These are phyloP conservation scores for Niveomyces coronatus DNA, from an alignment of 2,329 filamentous ascomycete species.

Conservation along the genomic window DNA sequence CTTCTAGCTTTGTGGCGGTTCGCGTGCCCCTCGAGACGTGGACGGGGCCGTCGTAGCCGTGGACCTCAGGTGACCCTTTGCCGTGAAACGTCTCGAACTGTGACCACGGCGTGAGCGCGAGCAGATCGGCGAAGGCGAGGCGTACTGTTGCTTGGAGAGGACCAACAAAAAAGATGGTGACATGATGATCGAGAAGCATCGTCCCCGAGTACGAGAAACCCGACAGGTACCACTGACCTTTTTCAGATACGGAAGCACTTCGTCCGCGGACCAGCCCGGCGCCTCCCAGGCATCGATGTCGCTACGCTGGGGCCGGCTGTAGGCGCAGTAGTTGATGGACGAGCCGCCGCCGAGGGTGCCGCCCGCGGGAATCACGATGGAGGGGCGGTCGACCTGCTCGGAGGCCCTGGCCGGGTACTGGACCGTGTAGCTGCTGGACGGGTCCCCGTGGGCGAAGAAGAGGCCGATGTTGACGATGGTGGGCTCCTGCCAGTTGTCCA, in stretches of 20 bases:
- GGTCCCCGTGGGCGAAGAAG: constrained; percentile 16
- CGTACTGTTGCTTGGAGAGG: too few species aligned
- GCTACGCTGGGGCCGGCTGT: constrained; percentile 20
- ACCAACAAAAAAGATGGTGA: too few species aligned
- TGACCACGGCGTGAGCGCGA: not conserved
- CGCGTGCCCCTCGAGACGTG: constrained; percentile 42
- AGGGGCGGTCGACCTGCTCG: constrained; percentile 15
- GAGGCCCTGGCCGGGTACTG: constrained; percentile 19
- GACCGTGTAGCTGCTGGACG: constrained; percentile 15
- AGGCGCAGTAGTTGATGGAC: constrained; percentile 24
- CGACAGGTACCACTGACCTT: constrained; percentile 17
- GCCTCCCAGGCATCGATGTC: constrained; percentile 26
- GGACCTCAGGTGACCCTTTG: constrained; percentile 29
- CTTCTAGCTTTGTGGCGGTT: constrained; percentile 27
- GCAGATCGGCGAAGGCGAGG: too few species aligned
- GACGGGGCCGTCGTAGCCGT: constrained; percentile 46
- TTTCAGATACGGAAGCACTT: constrained; percentile 21
- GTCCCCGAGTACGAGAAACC: too few species aligned
- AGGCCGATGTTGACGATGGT: constrained; percentile 19
- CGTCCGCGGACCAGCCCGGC: constrained; percentile 23
- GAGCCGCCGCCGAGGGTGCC: constrained; percentile 22
- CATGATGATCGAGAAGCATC: too few species aligned
- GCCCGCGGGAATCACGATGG: constrained; percentile 18
- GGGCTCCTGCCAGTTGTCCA: constrained; percentile 18
- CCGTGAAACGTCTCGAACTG: constrained; percentile 47